These are phyloP conservation scores for Funneliformis geosporum DNA, from an alignment of 192 early-diverging fungal species.

Conservation along the genomic window DNA sequence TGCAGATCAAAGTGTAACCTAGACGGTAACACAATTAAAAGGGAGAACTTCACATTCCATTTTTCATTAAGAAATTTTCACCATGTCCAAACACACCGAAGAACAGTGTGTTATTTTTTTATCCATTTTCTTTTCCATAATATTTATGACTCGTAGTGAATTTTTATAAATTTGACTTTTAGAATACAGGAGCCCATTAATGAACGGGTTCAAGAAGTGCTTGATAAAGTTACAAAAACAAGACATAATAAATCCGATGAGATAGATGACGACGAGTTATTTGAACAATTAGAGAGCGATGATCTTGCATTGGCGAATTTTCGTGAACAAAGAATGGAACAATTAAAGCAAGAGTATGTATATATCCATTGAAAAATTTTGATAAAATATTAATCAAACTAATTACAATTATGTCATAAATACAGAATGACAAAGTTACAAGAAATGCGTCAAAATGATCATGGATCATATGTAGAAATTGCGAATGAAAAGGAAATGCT, in stretches of 20 bases:
- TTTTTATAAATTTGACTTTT: not conserved
- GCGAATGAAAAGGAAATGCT: slow-evolving; percentile 83
- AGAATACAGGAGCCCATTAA: not conserved
- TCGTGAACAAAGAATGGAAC: slow-evolving; percentile 82
- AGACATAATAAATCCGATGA: slow-evolving; percentile 54
- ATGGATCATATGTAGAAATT: slow-evolving; percentile 79
- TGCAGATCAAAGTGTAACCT: too few species aligned
- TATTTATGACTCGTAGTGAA: not conserved
- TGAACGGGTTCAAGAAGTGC: slow-evolving; percentile 28
- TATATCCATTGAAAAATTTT: not conserved
- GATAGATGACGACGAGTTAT: slow-evolving; percentile 73
- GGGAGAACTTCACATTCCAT: too few species aligned
- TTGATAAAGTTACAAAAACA: slow-evolving; percentile 37
- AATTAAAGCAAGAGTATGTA: slow-evolving; percentile 81
- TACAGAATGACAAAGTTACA: slow-evolving; percentile 63
- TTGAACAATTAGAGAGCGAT: slow-evolving; percentile 84
- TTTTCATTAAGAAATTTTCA: too few species aligned
- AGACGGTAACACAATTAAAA: too few species aligned
- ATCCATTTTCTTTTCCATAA: not conserved
- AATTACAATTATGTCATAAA: too few species aligned
- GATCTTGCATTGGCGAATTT: slow-evolving; percentile 68
- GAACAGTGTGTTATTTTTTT: not conserved
- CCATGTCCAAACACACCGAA: not conserved
- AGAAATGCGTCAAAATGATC: slow-evolving; percentile 60
- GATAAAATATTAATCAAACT: not conserved